Evolutionary conservation across 2,329 filamentous ascomycete genomes (phyloP).

Genomic region (Chaetomium sp.): DNA sequence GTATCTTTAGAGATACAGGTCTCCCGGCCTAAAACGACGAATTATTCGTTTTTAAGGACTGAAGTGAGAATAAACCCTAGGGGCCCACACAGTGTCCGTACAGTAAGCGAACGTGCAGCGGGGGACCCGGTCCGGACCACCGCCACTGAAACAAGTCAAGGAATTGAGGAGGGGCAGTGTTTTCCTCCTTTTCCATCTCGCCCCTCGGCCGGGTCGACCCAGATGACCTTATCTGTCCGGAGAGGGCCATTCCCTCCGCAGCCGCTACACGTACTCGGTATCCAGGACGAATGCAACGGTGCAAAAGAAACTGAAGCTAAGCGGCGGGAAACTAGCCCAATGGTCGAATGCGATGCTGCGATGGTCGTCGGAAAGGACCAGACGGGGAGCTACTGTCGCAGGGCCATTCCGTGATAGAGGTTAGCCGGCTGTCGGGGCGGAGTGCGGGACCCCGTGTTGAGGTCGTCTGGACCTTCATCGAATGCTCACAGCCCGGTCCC

Average conservation of each 20-base stretch:
- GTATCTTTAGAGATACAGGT: not conserved
- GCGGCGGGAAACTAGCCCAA: no score
- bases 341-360: no score
- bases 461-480: constrained; percentile 3
- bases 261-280: no score
- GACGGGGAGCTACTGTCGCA: no score
- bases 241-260: no score
- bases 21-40: not conserved
- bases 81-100: constrained; percentile 9
- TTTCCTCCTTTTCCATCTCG: not conserved
- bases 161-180: not conserved
- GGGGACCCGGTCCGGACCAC: not conserved
- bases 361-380: no score
- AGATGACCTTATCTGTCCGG: not conserved
- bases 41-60: not conserved
- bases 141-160: constrained; percentile 2
- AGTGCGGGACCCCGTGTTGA: no score
- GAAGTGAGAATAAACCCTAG: constrained; percentile 1
- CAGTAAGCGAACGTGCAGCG: constrained; percentile 1
- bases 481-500: not conserved
- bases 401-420: no score
- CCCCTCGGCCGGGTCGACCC: not conserved
- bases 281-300: no score
- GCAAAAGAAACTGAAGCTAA: no score
- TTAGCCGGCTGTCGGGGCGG: no score